Conservation (phyloP, 2,329 filamentous ascomycete species). For the Neopestalotiopsis clavispora region DNA sequence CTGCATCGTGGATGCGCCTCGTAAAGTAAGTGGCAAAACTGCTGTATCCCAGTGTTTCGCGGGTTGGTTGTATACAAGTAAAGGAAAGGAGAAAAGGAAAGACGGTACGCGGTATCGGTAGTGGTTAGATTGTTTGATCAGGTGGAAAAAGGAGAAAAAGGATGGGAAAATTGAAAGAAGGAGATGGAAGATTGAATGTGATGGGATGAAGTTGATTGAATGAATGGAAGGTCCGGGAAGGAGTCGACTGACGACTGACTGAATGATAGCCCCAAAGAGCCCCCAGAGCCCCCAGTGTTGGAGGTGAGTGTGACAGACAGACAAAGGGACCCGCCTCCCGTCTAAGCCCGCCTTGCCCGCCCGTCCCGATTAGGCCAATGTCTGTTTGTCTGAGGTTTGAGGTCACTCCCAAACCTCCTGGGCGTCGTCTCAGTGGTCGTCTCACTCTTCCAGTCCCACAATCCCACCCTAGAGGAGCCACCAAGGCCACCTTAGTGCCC, state of each 20-base stretch:
- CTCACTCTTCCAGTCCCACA: neutral
- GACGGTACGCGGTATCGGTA: neutral
- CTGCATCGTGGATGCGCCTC: conserved; percentile 33
- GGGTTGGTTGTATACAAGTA: neutral
- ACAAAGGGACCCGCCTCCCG: no score
- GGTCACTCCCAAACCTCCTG: neutral
- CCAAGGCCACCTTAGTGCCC: neutral
- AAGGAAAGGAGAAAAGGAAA: neutral
- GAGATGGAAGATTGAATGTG: neutral
- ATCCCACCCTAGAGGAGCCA: neutral
- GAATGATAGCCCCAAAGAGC: neutral
- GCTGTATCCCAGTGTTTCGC: neutral
- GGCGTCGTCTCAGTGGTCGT: neutral
- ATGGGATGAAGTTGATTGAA: neutral
- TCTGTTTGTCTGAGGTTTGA: neutral
- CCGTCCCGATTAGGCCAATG: no score
- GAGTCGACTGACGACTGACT: neutral
- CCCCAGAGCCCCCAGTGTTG: no score
- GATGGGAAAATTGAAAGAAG: neutral
- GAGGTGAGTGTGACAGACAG: no score
- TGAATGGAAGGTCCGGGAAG: neutral
- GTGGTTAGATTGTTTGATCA: neutral
- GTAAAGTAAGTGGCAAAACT: conserved; percentile 21
- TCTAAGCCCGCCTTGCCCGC: no score
- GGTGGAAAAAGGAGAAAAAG: neutral